phyloP scores from a whole-genome alignment of 2,329 filamentous ascomycete species.

The Monascus ruber region DNA sequence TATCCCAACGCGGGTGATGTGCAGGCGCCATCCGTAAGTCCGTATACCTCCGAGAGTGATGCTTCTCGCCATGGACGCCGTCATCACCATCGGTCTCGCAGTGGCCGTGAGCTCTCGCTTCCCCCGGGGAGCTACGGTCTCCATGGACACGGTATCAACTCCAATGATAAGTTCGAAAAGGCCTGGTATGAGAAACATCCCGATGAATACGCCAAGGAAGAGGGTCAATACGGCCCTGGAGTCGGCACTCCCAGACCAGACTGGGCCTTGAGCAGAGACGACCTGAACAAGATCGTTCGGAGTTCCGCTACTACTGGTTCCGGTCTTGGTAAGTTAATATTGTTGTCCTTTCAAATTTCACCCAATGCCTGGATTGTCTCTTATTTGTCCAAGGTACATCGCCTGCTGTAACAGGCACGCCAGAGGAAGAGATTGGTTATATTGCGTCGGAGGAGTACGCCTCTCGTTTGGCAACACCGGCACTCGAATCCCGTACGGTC shows the following conservation, averaged over 20 bases:
- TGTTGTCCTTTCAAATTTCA: background rate
- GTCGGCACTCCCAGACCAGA: constrained; percentile 53
- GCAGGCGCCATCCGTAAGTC: constrained; percentile 79
- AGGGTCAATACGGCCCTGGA: constrained; percentile 51
- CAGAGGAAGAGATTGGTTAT: constrained; percentile 84
- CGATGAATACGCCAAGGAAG: constrained; percentile 62
- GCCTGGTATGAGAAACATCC: constrained; percentile 91
- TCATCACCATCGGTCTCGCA: constrained; percentile 57
- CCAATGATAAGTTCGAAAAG: constrained; percentile 74
- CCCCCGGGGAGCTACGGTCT: constrained; percentile 89
- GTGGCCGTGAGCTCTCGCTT: constrained; percentile 56
- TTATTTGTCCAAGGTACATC: constrained; percentile 45
- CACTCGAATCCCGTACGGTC: constrained; percentile 31
- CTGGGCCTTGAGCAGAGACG: constrained; percentile 78
- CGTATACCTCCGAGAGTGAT: constrained; percentile 37
- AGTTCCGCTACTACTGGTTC: constrained; percentile 47
- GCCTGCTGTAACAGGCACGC: constrained; percentile 56
- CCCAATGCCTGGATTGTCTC: too few species aligned
- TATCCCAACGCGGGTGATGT: constrained; percentile 86
- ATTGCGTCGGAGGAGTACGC: constrained; percentile 75
- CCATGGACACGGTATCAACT: constrained; percentile 69
- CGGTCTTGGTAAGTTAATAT: constrained; percentile 39
- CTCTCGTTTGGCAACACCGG: constrained; percentile 60
- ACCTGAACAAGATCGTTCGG: constrained; percentile 80
- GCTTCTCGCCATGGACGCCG: constrained; percentile 39